A percentile compares a stretch with the other conserved stretches of the same genome.
Evolutionary conservation across 2,329 filamentous ascomycete species (phyloP).

Genomic region (Hymenoscyphus occultus): DNA sequence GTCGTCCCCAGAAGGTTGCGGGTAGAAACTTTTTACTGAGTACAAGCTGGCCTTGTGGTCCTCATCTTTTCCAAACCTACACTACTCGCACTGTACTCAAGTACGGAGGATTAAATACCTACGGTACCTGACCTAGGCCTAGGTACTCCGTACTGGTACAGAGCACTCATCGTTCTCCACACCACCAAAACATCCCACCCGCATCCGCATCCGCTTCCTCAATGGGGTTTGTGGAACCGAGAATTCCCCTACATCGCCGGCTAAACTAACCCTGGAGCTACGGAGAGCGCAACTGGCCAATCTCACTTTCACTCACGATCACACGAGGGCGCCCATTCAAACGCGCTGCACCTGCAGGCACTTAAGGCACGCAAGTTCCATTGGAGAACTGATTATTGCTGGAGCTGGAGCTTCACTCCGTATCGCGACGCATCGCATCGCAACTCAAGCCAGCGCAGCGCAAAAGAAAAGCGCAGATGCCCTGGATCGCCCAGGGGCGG

Average conservation of each 20-base stretch:
- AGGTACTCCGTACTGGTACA: too few species aligned
- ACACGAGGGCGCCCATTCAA: background rate
- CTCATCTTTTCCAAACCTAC: background rate
- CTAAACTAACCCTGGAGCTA: background rate
- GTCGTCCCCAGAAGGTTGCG: background rate
- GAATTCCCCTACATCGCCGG: background rate
- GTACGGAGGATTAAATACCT: too few species aligned
- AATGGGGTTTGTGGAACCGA: too few species aligned
- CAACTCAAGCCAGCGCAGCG: background rate
- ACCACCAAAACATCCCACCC: too few species aligned
- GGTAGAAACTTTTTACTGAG: background rate
- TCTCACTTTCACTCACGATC: conserved; percentile 3
- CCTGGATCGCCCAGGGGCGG: conserved; percentile 25
- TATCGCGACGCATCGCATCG: background rate
- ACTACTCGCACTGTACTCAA: too few species aligned
- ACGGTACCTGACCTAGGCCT: too few species aligned
- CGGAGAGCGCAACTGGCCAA: background rate
- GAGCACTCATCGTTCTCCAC: too few species aligned
- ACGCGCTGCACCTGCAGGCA: too few species aligned
- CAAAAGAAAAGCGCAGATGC: conserved; percentile 15
- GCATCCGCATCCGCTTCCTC: too few species aligned
- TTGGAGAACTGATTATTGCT: background rate
- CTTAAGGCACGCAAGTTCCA: too few species aligned
- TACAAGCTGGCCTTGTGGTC: background rate
- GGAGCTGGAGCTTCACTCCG: background rate